Base-by-base conservation (phyloP, 164 flowering plant genomes). In the Pachysandra terminalis region DNA sequence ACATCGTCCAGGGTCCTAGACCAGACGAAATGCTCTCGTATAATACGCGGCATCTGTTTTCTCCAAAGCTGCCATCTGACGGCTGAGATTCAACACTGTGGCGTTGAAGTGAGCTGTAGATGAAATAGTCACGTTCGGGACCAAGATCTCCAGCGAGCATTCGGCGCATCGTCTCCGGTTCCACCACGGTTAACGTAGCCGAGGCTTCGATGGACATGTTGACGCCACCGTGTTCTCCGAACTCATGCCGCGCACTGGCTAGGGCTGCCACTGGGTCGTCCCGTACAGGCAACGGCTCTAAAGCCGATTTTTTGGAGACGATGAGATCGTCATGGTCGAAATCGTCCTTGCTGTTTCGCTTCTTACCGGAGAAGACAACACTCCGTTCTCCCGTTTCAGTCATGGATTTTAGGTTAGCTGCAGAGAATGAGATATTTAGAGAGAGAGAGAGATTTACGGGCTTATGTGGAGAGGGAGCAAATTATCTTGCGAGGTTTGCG, bases 171-270 rank as follows among this genome's bases (percentile, higher is more conserved):
- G 97, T 94, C 8, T 90, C 97, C 10, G 98, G 91, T 74, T 94
- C 97, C 97, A 91, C 91, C 16, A 94, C 98, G 15, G 98, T 91
- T 90, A 94, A 94, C 32, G 97, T 94, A 56, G 97, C 96, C 19
- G 98, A 94, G 19, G 96, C 96, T 71, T 93, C 98, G 68, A 93
- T 93, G 17, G 98, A 93, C 98, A 93, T 90, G 87, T 93, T 93
- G 5, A 93, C 97, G 54, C 98, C 98, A 16, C 97, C 97, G 77
- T 93, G 97, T 77, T 93, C 98, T 28, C 98, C 97, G 76, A 94
- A 91, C 73, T 94, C 96, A 79, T 91, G 98, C 5, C 97, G 82
- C 0, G 81, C 81, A 51, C 41, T 69, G 28, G 97, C 93, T 24
- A 94, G 72, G 0, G 97, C 84, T 13, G 84, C 89, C 4, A 78